Conservation (phyloP, 2,329 filamentous ascomycete species). For the Stachybotrys echinatus region DNA sequence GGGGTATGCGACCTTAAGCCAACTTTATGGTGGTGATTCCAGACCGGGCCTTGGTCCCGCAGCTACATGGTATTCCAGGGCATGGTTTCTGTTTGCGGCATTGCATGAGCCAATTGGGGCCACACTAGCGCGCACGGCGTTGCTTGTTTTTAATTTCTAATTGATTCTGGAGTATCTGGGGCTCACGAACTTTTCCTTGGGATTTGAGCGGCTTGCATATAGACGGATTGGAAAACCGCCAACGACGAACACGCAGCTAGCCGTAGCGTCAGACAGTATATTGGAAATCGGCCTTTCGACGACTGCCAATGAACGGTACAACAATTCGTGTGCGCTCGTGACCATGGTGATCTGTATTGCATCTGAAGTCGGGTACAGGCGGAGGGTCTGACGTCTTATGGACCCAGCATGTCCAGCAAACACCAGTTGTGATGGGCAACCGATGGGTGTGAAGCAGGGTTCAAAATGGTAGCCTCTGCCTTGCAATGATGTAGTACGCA, state of each 20-base stretch:
- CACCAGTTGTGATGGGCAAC: too few relatives aligned
- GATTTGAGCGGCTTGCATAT: conserved; percentile 26
- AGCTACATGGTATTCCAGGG: not conserved
- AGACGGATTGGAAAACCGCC: conserved; percentile 23
- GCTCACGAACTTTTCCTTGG: conserved; percentile 20
- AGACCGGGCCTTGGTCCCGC: not conserved
- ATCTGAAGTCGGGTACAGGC: too few relatives aligned
- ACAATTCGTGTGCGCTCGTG: too few relatives aligned
- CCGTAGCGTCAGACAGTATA: not conserved
- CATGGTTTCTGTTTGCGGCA: conserved; percentile 13
- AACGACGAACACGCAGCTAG: not conserved
- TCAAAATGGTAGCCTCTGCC: too few relatives aligned
- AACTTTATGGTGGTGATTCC: not conserved
- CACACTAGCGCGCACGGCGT: conserved; percentile 17
- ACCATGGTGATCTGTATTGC: too few relatives aligned
- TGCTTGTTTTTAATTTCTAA: conserved; percentile 14
- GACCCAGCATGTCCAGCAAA: too few relatives aligned
- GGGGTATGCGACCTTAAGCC: conserved; percentile 45
- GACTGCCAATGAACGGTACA: not conserved
- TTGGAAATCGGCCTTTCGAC: not conserved
- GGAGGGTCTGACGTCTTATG: too few relatives aligned
- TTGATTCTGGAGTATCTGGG: conserved; percentile 21
- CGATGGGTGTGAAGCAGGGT: too few relatives aligned
- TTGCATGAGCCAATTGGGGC: conserved; percentile 15
- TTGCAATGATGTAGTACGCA: too few relatives aligned